These are phyloP conservation scores for Gossypium laxum DNA, from an alignment of 441 rosid species.

Conservation along the genomic window DNA sequence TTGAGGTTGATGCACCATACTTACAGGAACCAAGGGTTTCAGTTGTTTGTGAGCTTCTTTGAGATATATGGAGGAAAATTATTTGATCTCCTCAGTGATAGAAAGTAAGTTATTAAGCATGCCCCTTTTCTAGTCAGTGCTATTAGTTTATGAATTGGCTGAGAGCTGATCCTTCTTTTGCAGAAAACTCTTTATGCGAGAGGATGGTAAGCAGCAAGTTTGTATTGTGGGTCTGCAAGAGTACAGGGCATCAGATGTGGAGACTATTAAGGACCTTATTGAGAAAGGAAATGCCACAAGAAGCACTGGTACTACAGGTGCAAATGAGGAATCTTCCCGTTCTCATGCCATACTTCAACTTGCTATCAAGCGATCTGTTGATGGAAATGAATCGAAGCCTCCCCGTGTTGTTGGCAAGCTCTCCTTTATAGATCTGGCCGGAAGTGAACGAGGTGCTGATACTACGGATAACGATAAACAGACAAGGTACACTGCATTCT, in stretches of 20 bases:
- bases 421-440: conserved; percentile 95
- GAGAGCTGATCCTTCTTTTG: conserved; percentile 19
- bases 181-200: conserved; percentile 97
- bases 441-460: conserved; percentile 99
- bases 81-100: conserved; percentile 76
- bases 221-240: conserved; percentile 98
- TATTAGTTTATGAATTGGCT: conserved; percentile 15
- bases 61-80: conserved; percentile 98
- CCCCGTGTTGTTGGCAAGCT: conserved; percentile 88
- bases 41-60: conserved; percentile 85
- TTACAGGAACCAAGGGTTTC: conserved; percentile 81
- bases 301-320: conserved; percentile 93
- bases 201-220: conserved; percentile 97
- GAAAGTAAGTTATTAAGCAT: conserved; percentile 61
- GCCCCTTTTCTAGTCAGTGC: conserved; percentile 8
- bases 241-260: conserved; percentile 81
- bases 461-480: conserved; percentile 95
- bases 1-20: conserved; percentile 89
- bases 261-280: conserved; percentile 75
- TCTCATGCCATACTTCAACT: conserved; percentile 98
- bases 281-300: conserved; percentile 84
- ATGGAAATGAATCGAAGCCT: conserved; percentile 67
- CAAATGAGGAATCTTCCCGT: conserved; percentile 98
- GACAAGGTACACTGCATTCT: conserved; percentile 49
- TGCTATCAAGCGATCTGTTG: conserved; percentile 73